A percentile compares a stretch with the other conserved stretches of the same genome.
Conservation (phyloP, 495 filamentous ascomycete species). For the Penicillium pancosmium region DNA sequence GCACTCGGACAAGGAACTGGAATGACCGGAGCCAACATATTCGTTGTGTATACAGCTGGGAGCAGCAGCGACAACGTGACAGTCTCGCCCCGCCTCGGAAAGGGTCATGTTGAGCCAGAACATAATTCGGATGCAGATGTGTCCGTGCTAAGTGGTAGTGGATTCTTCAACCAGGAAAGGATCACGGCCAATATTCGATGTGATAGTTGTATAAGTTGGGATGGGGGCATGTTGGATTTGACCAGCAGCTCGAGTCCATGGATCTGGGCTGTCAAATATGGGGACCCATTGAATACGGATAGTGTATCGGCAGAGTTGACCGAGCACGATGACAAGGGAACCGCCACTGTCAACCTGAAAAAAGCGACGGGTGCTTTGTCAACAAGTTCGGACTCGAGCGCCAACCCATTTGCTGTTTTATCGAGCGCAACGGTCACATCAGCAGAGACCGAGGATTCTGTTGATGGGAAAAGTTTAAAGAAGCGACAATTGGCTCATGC, state of each 20-base stretch:
- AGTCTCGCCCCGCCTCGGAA: conserved; percentile 60
- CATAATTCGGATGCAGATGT: conserved; percentile 53
- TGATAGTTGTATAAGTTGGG: conserved; percentile 60
- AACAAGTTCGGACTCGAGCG: conserved; percentile 2
- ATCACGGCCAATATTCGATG: conserved; percentile 68
- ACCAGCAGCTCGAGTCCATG: conserved; percentile 52
- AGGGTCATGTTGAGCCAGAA: conserved; percentile 54
- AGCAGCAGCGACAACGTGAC: conserved; percentile 56
- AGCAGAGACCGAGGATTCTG: background rate
- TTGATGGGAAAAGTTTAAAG: conserved; percentile 6
- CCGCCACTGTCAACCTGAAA: conserved; percentile 15
- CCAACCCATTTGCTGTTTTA: conserved; percentile 59
- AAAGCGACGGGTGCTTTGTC: conserved; percentile 37
- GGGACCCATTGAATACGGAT: conserved; percentile 58
- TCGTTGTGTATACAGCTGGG: conserved; percentile 64
- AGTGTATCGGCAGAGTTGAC: conserved; percentile 49
- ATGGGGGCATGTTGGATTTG: conserved; percentile 48
- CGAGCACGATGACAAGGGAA: conserved; percentile 53
- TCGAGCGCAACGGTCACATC: background rate
- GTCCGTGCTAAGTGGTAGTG: conserved; percentile 63
- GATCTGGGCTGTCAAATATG: conserved; percentile 67
- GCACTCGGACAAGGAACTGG: conserved; percentile 62
- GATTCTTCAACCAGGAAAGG: conserved; percentile 44
- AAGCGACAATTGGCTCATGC: conserved; percentile 42
- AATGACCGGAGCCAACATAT: conserved; percentile 70